Conservation (phyloP, 2,329 filamentous ascomycete genomes). For the Neophaeococcomyces mojaviensis region DNA sequence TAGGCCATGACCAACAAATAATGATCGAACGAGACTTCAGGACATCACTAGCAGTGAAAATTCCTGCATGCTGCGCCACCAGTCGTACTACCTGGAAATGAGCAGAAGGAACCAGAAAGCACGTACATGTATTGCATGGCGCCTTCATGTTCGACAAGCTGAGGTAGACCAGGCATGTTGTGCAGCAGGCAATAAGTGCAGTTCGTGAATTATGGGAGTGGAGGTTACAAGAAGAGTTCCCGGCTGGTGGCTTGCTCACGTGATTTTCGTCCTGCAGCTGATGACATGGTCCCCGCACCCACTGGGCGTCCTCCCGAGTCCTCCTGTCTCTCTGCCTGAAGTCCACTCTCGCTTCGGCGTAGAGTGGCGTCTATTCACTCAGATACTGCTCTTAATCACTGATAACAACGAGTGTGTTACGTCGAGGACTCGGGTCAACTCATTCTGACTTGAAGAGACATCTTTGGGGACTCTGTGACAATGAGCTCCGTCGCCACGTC, state of each 20-base stretch:
- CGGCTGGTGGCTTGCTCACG: conserved; percentile 42
- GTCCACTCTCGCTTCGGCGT: conserved; percentile 18
- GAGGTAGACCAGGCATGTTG: no score
- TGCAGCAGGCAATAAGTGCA: no score
- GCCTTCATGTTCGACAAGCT: no score
- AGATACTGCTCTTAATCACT: not conserved
- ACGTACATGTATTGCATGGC: no score
- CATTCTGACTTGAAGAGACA: conserved; percentile 17
- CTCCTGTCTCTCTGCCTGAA: not conserved
- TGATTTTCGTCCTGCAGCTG: not conserved
- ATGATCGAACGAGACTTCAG: no score
- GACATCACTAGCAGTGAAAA: no score
- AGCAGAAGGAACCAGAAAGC: no score
- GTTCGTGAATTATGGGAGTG: no score
- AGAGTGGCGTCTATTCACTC: conserved; percentile 9
- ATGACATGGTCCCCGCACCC: not conserved
- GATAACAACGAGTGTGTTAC: not conserved
- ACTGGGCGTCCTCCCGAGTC: not conserved
- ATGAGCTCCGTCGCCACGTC: conserved; percentile 6
- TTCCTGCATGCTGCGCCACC: no score
- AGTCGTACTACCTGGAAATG: no score
- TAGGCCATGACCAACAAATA: no score
- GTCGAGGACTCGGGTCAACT: conserved; percentile 20
- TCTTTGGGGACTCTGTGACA: not conserved
- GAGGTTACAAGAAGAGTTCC: no score